phyloP scores from a whole-genome alignment of 768 basidiomycete species.

The Mycena sanguinolenta region DNA sequence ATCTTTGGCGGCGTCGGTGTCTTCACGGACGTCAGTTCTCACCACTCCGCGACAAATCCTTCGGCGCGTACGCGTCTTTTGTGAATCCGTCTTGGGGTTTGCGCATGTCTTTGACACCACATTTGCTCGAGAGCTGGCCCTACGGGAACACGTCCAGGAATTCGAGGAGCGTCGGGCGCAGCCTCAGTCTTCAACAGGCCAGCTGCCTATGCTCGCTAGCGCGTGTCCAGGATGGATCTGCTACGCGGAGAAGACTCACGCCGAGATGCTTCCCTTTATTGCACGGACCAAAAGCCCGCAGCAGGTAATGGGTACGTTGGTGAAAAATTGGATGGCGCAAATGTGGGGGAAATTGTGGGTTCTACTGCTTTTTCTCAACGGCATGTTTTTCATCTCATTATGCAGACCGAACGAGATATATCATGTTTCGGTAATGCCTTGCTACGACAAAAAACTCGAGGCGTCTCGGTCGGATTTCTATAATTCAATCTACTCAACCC shows the following conservation, averaged over 20 bases:
- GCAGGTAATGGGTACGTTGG: constrained; percentile 92
- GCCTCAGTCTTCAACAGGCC: constrained; percentile 41
- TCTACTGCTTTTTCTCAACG: constrained; percentile 8
- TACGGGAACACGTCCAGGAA: constrained; percentile 86
- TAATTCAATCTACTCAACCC: constrained; percentile 80
- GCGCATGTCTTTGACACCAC: constrained; percentile 94
- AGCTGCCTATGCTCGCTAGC: constrained; percentile 92
- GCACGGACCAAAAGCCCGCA: constrained; percentile 92
- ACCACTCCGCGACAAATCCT: constrained; percentile 73
- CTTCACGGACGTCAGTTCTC: constrained; percentile 57
- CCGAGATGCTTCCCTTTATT: constrained; percentile 94
- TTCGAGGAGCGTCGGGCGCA: constrained; percentile 77
- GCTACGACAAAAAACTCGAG: constrained; percentile 99
- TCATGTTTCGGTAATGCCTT: constrained; percentile 98
- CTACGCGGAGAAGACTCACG: constrained; percentile 97
- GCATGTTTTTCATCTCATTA: constrained; percentile 1
- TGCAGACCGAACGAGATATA: constrained; percentile 88
- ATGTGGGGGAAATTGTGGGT: constrained; percentile 80
- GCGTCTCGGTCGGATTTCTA: constrained; percentile 96
- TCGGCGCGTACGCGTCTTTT: constrained; percentile 80
- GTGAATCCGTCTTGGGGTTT: constrained; percentile 76
- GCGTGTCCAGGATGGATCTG: constrained; percentile 99
- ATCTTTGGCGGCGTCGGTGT: constrained; percentile 77
- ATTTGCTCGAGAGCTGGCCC: constrained; percentile 89
- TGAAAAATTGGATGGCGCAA: constrained; percentile 87